phyloP scores from a whole-genome alignment of 352 stramenopile species.

The Pythium dissotocum region DNA sequence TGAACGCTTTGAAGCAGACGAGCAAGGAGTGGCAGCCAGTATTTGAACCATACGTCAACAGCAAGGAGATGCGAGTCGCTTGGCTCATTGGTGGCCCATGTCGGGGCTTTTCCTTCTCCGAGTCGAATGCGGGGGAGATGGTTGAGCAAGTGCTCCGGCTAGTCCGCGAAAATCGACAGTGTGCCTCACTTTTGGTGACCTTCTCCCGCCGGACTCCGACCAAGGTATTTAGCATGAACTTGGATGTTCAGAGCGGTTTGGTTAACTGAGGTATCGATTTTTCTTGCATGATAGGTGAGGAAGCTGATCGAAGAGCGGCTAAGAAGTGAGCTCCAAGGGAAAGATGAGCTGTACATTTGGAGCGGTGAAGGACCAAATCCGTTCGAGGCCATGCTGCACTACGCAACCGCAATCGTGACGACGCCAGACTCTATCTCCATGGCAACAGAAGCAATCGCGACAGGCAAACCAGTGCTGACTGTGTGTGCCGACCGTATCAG shows the following conservation, averaged over 20 bases:
- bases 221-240: slow-evolving; percentile 20
- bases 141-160: slow-evolving; percentile 36
- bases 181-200: slow-evolving; percentile 49
- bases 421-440: slow-evolving; percentile 84
- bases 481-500: slow-evolving; percentile 47
- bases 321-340: slow-evolving; percentile 19
- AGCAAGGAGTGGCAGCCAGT: slow-evolving; percentile 21
- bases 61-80: slow-evolving; percentile 30
- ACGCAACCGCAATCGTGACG: slow-evolving; percentile 55
- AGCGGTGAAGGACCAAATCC: slow-evolving; percentile 59
- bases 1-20: slow-evolving; percentile 5
- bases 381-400: slow-evolving; percentile 57
- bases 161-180: slow-evolving; percentile 1
- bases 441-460: slow-evolving; percentile 71
- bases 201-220: slow-evolving; percentile 68
- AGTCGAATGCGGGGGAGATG: slow-evolving; percentile 42
- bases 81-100: slow-evolving; percentile 73
- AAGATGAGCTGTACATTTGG: slow-evolving; percentile 48
- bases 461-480: slow-evolving; percentile 53
- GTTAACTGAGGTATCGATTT: background rate
- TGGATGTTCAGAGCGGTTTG: background rate
- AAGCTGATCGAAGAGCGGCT: slow-evolving; percentile 32
- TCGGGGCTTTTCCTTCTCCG: slow-evolving; percentile 56
- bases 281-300: slow-evolving; percentile 31
- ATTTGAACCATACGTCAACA: slow-evolving; percentile 10